A percentile compares a stretch with the other conserved stretches of the same genome.
Evolutionary conservation across 2,329 filamentous ascomycete genomes (phyloP).

Genomic region (Cordyceps farinosa): DNA sequence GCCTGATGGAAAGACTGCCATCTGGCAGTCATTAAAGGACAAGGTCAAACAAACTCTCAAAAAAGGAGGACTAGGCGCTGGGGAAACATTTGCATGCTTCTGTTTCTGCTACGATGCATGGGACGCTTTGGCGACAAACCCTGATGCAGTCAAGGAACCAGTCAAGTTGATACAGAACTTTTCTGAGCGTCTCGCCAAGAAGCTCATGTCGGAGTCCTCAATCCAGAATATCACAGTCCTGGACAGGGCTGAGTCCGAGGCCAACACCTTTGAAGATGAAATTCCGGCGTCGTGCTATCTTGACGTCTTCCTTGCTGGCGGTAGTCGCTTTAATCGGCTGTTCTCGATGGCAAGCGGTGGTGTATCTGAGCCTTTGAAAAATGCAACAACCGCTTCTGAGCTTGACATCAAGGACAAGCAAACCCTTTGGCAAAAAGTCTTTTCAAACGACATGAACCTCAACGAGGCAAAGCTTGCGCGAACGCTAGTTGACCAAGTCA

Average conservation of each 20-base stretch:
- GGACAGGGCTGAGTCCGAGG: not conserved
- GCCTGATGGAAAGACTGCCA: slow-evolving; percentile 27
- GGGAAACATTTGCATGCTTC: slow-evolving; percentile 40
- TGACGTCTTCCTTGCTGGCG: slow-evolving; percentile 33
- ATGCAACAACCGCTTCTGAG: slow-evolving; percentile 15
- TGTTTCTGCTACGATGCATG: slow-evolving; percentile 38
- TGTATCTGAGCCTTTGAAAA: slow-evolving; percentile 26
- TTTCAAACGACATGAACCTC: slow-evolving; percentile 38
- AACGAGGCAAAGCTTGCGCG: slow-evolving; percentile 32
- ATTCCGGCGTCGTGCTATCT: slow-evolving; percentile 26
- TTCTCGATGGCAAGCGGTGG: slow-evolving; percentile 25
- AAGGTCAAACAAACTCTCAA: slow-evolving; percentile 32
- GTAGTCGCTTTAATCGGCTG: slow-evolving; percentile 31
- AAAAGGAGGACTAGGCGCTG: slow-evolving; percentile 30
- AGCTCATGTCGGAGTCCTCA: slow-evolving; percentile 26
- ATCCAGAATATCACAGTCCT: slow-evolving; percentile 23
- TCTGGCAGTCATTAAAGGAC: slow-evolving; percentile 35
- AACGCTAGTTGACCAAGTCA: slow-evolving; percentile 32
- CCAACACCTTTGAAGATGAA: not conserved
- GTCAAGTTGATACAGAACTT: slow-evolving; percentile 34
- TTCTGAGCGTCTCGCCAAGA: slow-evolving; percentile 30
- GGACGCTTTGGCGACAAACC: slow-evolving; percentile 38
- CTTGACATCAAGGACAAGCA: not conserved
- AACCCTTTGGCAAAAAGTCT: slow-evolving; percentile 29
- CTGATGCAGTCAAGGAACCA: slow-evolving; percentile 27